phyloP scores from a whole-genome alignment of 768 basidiomycete genomes.

The Strobilomyces dryophilus region DNA sequence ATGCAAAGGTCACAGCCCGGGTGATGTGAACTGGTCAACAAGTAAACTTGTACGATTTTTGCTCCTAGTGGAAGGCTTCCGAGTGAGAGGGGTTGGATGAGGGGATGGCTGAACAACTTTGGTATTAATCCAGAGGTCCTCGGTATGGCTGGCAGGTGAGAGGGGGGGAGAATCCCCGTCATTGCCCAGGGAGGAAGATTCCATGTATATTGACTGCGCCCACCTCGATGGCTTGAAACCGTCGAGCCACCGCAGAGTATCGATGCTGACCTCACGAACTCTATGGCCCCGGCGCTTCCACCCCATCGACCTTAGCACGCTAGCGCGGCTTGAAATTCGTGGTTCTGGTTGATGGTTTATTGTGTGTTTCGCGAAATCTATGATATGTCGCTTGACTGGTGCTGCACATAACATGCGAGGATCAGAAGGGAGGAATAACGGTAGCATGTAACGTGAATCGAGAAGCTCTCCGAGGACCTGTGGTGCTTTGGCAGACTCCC shows the following conservation, averaged over 20 bases:
- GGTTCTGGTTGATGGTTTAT: constrained; percentile 25
- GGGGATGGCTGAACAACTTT: constrained; percentile 28
- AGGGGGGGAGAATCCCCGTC: constrained; percentile 20
- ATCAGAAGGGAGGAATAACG: constrained; percentile 78
- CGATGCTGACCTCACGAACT: constrained; percentile 57
- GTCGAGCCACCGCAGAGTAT: constrained; percentile 67
- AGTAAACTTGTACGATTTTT: constrained; percentile 50
- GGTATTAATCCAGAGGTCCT: constrained; percentile 35
- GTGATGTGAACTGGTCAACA: constrained; percentile 24
- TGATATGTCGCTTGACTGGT: constrained; percentile 41
- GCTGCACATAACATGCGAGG: constrained; percentile 71
- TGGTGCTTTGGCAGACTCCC: constrained; percentile 75
- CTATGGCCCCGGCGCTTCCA: constrained; percentile 61
- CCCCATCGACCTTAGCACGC: constrained; percentile 39
- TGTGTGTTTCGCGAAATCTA: constrained; percentile 13
- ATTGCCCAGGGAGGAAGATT: constrained; percentile 34
- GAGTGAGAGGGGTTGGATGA: constrained; percentile 54
- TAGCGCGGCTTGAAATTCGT: constrained; percentile 39
- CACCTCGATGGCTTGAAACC: constrained; percentile 56
- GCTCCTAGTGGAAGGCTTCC: constrained; percentile 57
- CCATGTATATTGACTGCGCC: constrained; percentile 38
- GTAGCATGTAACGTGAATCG: constrained; percentile 92
- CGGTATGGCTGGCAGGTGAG: constrained; percentile 30
- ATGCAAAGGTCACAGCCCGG: constrained; percentile 7
- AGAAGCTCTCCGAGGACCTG: constrained; percentile 86